Base-by-base conservation (phyloP, 2,329 filamentous ascomycete species). In the Ceratocystis alfenasii region DNA sequence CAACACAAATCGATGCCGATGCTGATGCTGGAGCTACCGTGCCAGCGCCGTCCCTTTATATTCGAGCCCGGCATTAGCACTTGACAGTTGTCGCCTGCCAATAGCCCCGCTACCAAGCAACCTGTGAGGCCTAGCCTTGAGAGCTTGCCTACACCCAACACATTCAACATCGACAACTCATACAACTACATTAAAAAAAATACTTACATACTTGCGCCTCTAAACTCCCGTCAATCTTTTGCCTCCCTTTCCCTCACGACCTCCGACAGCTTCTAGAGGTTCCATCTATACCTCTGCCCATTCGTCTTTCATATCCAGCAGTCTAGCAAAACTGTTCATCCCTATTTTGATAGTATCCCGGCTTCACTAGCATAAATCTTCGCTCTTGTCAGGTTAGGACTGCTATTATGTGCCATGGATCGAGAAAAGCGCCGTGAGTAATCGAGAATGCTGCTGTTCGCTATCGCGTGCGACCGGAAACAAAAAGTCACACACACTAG, bases 361-460 rank as follows among this genome's bases (percentile, higher is more conserved):
- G 25, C 55, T 20, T 8, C 17, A 30, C 17, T 25, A 15, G 17
- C 46, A 53, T 28, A 53, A 3, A 36, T 44, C 36, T 25, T 57
- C 41, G 20, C 53, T 63, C 41, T 30, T 48, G 36, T 63, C 59
- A 60, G 50, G 50, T 63, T 48, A 48, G 50, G 61, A 63, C 48
- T 50, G 65, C 61, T 65, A 65, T 67, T 65, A 66, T 68, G 66
- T 68, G 66, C 66, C 66, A 68, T 68, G 66, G 66, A 68, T 64
- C 66, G 66, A 53, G 64, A 65, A 64, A 65, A 66, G 64, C 66
- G 66, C 64, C 64, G 66, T 68, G 62, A 33, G 61, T 64, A 25
- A 4, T 8, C 3, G 20, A 10, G 10, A 53, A 10, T 28, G 22
- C 48, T 15, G 10, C 10, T 41, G 12, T 15, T 41, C 0, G 36